Base-by-base conservation (phyloP, 176 grass and related monocot species). In the Oryza officinalis region DNA sequence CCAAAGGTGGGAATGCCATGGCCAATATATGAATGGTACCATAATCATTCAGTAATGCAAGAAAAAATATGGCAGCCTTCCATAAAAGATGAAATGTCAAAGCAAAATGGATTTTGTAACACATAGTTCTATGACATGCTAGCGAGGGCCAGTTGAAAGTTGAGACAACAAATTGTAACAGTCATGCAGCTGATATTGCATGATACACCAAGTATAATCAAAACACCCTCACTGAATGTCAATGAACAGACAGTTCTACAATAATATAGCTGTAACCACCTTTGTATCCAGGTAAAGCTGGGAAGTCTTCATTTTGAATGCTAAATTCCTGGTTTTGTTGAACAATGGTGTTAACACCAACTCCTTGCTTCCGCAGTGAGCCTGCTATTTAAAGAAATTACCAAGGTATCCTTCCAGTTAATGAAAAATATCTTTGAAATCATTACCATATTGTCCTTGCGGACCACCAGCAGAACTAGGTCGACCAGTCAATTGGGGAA, bases 261-360 rank as follows among this genome's bases (percentile, higher is more conserved):
- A 83, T 64, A 86, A 31, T 83, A 82, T 44, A 77, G 81, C 37
- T 74, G 38, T 69, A 89, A 85, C 81, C 75, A 97, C 94, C 94
- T 94, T 97, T 97, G 71, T 89, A 97, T 88, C 94, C 94, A 76
- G 94, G 94, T 71, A 97, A 94, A 85, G 94, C 94, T 4, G 92
- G 94, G 64, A 97, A 97, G 88, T 97, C 92, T 90, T 97, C 94
- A 82, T 94, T 97, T 78, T 97, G 94, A 82, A 97, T 97, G 83
- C 92, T 94, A 69, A 97, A 97, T 84, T 97, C 94, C 76, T 97
- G 92, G 81, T 85, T 97, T 85, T 97, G 92, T 78, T 97, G 94
- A 45, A 97, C 92, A 76, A 97, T 94, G 59, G 83, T 68, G 32
- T 49, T 92, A 85, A 97, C 92, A 84, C 92, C 94, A 77, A 93